Conservation (phyloP, 345 rosid genomes). For the Conringia planisiliqua region DNA sequence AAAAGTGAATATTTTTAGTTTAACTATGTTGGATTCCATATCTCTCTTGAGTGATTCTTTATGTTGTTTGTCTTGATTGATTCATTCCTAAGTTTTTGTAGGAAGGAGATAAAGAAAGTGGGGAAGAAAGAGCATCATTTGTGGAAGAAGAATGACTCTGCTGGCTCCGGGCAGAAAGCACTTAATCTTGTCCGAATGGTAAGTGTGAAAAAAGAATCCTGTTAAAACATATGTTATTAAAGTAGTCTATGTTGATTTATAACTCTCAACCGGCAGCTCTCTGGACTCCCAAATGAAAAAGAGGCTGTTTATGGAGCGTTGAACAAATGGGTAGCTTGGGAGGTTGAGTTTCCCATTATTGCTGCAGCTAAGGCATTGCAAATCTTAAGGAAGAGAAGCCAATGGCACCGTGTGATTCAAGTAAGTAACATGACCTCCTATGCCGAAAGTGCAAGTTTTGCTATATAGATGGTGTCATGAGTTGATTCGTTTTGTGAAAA, state of each 20-base stretch:
- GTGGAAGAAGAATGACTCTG: conserved; percentile 79
- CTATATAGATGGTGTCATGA: neutral
- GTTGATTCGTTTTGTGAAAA: conserved; percentile 12
- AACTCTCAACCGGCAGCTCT: conserved; percentile 44
- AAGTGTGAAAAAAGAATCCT: conserved; percentile 7
- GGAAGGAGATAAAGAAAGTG: conserved; percentile 43
- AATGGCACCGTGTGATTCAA: conserved; percentile 83
- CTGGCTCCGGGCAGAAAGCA: conserved; percentile 82
- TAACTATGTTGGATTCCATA: neutral
- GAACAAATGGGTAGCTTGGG: conserved; percentile 90
- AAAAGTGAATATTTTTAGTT: neutral
- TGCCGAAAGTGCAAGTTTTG: neutral
- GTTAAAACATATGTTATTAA: neutral
- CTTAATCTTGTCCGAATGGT: conserved; percentile 66
- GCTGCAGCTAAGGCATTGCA: conserved; percentile 73
- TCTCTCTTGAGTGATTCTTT: conserved; percentile 11
- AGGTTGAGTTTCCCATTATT: conserved; percentile 72
- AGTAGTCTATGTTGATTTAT: neutral
- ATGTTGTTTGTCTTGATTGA: neutral
- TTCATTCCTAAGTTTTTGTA: conserved; percentile 26
- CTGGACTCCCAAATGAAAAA: conserved; percentile 76
- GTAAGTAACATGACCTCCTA: conserved; percentile 31
- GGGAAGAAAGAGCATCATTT: conserved; percentile 59
- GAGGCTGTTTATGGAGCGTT: conserved; percentile 78
- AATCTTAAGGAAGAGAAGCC: conserved; percentile 59